A percentile compares a stretch with the other conserved stretches of the same genome.
Conservation (phyloP, 1,284 basidiomycete genomes). For the Tylopilus orsonianus region DNA sequence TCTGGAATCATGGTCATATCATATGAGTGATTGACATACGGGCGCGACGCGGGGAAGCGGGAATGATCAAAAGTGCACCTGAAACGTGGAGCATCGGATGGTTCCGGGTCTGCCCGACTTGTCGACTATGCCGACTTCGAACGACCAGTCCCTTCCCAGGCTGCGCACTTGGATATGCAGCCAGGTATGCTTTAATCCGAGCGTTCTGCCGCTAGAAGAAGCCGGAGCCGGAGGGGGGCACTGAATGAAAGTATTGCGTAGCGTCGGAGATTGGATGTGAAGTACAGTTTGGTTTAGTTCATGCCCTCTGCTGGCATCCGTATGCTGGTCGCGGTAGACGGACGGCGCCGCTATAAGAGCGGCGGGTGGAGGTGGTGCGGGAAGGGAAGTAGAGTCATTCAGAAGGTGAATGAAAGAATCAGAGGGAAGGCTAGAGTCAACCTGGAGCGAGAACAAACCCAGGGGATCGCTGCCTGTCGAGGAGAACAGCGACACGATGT, state of each 20-base stretch:
- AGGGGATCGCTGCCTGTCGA: slow-evolving; percentile 69
- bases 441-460: slow-evolving; percentile 52
- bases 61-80: slow-evolving; percentile 48
- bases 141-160: slow-evolving; percentile 66
- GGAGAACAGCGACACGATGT: slow-evolving; percentile 74
- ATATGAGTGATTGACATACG: slow-evolving; percentile 7
- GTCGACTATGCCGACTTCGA: slow-evolving; percentile 79
- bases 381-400: slow-evolving; percentile 58
- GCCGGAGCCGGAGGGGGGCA: slow-evolving; percentile 43
- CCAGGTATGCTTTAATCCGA: slow-evolving; percentile 75
- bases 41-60: not conserved
- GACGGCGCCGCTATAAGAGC: slow-evolving; percentile 43
- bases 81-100: slow-evolving; percentile 77
- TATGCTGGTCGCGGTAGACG: slow-evolving; percentile 25
- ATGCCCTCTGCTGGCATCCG: slow-evolving; percentile 38
- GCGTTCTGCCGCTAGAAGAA: slow-evolving; percentile 26
- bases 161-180: slow-evolving; percentile 73
- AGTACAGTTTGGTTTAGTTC: slow-evolving; percentile 67
- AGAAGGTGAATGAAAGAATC: slow-evolving; percentile 70
- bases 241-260: slow-evolving; percentile 68
- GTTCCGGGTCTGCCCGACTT: slow-evolving; percentile 55
- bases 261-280: slow-evolving; percentile 80
- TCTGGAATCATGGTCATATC: slow-evolving; percentile 39
- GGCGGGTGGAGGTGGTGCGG: slow-evolving; percentile 46
- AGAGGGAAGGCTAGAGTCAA: slow-evolving; percentile 52